phyloP scores from a whole-genome alignment of 2,329 filamentous ascomycete genomes.

The Penicillium griseofulvum region DNA sequence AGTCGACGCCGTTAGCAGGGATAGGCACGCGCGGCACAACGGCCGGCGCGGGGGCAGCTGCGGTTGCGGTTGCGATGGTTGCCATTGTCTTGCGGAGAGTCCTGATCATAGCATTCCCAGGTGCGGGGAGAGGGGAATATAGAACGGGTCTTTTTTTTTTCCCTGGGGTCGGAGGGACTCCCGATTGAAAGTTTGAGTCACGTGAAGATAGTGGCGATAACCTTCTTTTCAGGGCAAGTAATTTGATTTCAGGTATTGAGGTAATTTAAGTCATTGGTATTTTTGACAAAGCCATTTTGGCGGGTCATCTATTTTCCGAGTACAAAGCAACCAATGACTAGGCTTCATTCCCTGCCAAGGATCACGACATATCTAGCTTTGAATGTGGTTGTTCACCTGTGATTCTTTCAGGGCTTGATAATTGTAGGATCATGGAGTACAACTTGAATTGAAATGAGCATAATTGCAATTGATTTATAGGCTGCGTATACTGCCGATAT shows the following conservation, averaged over 20 bases:
- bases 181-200: slow-evolving; percentile 2
- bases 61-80: slow-evolving; percentile 28
- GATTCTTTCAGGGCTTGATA: background rate
- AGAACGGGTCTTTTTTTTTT: slow-evolving; percentile 6
- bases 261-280: background rate
- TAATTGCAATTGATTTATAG: background rate
- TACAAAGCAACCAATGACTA: background rate
- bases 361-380: slow-evolving; percentile 4
- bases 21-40: slow-evolving; percentile 71
- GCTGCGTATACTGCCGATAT: slow-evolving; percentile 10
- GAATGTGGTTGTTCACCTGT: background rate
- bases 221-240: background rate
- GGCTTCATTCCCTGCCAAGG: background rate
- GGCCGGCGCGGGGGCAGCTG: slow-evolving; percentile 4
- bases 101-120: slow-evolving; percentile 41
- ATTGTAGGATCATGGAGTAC: background rate
- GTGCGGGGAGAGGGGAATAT: background rate
- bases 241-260: background rate
- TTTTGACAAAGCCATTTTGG: background rate
- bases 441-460: background rate
- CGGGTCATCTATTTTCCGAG: background rate
- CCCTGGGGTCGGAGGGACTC: slow-evolving; percentile 1
- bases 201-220: slow-evolving; percentile 15
- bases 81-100: slow-evolving; percentile 57
- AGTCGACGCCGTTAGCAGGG: slow-evolving; percentile 84